Evolutionary conservation across 2,329 filamentous ascomycete species (phyloP).

Genomic region (Didymella exigua): DNA sequence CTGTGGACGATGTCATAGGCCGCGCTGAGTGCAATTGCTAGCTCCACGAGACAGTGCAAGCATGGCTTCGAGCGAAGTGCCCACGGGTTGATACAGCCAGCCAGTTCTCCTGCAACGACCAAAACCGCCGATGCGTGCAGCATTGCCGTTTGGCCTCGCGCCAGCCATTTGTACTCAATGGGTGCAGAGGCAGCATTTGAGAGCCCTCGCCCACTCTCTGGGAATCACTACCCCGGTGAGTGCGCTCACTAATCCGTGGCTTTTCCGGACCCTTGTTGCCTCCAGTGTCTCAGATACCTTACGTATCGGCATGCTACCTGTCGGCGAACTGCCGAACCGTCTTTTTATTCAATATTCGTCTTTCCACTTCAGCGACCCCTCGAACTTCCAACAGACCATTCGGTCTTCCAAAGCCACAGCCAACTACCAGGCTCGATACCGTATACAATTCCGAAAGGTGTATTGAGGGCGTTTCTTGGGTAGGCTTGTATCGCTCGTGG

Average conservation of each 20-base stretch:
- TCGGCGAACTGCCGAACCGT: not conserved
- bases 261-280: not conserved
- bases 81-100: not conserved
- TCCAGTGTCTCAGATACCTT: not conserved
- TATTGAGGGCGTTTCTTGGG: slow-evolving; percentile 11
- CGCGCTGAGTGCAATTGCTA: not conserved
- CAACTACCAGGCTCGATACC: slow-evolving; percentile 17
- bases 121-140: not conserved
- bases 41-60: not conserved
- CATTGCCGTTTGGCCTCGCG: not conserved
- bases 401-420: slow-evolving; percentile 21
- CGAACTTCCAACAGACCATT: slow-evolving; percentile 1
- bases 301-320: not conserved
- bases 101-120: not conserved
- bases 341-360: not conserved
- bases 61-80: not conserved
- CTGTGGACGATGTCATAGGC: not conserved
- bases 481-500: not conserved
- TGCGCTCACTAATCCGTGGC: not conserved
- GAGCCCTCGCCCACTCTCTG: not conserved
- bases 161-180: not conserved
- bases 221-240: not conserved
- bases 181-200: not conserved
- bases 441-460: slow-evolving; percentile 19
- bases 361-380: not conserved